Percentiles rank a stretch among this genome's conserved stretches.
These are phyloP conservation scores for Talaromyces marneffei DNA, from an alignment of 2,329 filamentous ascomycete genomes.

Conservation along the genomic window DNA sequence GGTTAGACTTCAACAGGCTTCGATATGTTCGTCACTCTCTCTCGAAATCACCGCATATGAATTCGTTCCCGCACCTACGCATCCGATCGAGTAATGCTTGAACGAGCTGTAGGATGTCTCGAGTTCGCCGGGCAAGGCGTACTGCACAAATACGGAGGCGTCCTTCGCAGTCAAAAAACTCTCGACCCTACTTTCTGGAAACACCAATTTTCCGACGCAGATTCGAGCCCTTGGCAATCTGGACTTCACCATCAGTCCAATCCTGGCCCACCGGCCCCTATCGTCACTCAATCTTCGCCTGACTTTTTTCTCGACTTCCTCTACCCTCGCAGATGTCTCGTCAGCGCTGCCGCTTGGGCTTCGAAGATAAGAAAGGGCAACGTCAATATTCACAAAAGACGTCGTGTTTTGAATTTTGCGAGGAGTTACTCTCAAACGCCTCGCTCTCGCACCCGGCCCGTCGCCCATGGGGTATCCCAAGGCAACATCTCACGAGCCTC, in stretches of 20 bases:
- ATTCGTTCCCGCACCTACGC: background rate
- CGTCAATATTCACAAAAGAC: conserved; percentile 25
- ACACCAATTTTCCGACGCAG: conserved; percentile 24
- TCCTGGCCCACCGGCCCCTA: conserved; percentile 13
- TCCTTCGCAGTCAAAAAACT: conserved; percentile 32
- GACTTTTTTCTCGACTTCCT: conserved; percentile 35
- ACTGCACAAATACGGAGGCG: conserved; percentile 35
- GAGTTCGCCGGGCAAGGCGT: conserved; percentile 46
- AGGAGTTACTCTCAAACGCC: conserved; percentile 15
- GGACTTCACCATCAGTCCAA: conserved; percentile 24
- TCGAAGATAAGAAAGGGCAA: conserved; percentile 20
- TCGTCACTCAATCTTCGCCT: conserved; percentile 18
- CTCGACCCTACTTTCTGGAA: conserved; percentile 35
- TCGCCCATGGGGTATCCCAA: background rate
- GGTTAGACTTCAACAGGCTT: background rate
- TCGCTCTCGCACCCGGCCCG: background rate
- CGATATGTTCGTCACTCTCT: background rate
- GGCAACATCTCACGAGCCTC: background rate
- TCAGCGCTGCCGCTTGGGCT: conserved; percentile 20
- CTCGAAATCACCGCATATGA: background rate
- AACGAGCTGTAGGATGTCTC: conserved; percentile 46
- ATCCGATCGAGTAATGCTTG: conserved; percentile 42
- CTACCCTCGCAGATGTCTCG: conserved; percentile 31
- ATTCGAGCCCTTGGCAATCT: conserved; percentile 31
- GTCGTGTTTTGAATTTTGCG: conserved; percentile 17